These are phyloP conservation scores for Sugiyamaella neomexicana DNA, from an alignment of 1,139 yeast species.

Conservation along the genomic window DNA sequence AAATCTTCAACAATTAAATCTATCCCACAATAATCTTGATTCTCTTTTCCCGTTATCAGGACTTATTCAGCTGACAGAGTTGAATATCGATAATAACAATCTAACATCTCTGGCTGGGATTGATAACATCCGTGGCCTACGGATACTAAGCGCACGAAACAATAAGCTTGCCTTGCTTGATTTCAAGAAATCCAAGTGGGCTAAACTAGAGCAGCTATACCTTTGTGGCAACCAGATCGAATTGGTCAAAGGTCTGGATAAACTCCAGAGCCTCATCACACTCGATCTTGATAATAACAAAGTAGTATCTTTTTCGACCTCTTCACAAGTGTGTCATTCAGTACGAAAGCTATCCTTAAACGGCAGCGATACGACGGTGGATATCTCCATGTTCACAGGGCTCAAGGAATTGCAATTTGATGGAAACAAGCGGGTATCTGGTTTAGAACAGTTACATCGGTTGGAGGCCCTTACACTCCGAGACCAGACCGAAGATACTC, in stretches of 20 bases:
- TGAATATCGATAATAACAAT: conserved; percentile 35
- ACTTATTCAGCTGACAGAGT: conserved; percentile 36
- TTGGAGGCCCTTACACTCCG: conserved; percentile 20
- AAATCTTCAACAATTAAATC: conserved; percentile 37
- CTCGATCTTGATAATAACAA: conserved; percentile 33
- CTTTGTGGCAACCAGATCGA: conserved; percentile 34
- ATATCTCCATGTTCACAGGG: conserved; percentile 22
- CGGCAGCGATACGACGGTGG: conserved; percentile 22
- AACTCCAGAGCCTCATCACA: conserved; percentile 29
- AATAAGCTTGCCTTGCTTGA: conserved; percentile 33
- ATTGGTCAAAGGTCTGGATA: conserved; percentile 30
- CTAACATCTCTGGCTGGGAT: conserved; percentile 36
- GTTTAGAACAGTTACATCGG: conserved; percentile 19
- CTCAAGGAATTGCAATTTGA: conserved; percentile 26
- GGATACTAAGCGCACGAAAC: conserved; percentile 32
- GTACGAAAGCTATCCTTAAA: conserved; percentile 22
- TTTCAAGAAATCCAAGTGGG: conserved; percentile 29
- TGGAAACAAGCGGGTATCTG: conserved; percentile 21
- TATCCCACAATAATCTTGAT: conserved; percentile 39
- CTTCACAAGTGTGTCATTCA: conserved; percentile 13
- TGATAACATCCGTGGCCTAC: conserved; percentile 35
- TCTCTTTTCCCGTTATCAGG: conserved; percentile 37
- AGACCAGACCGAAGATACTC: conserved; percentile 6
- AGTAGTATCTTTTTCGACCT: conserved; percentile 20
- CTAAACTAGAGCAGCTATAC: conserved; percentile 33